These are phyloP conservation scores for Antrodiella citrinella DNA, from an alignment of 768 basidiomycete genomes.

Conservation along the genomic window DNA sequence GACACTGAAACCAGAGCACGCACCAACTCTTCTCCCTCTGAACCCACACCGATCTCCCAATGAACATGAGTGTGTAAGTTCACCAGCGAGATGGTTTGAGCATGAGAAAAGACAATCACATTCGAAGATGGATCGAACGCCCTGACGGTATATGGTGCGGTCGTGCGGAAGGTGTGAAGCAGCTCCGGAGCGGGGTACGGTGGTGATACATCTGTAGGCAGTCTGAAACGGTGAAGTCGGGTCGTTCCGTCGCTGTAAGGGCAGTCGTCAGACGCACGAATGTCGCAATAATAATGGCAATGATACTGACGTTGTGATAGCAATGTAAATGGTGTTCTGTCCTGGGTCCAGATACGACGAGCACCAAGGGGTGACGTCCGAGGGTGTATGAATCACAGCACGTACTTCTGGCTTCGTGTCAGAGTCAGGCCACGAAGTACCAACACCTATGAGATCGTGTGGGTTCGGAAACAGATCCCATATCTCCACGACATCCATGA, in stretches of 20 bases:
- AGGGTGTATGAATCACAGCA: neutral
- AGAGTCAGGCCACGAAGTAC: neutral
- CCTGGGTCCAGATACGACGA: constrained; percentile 11
- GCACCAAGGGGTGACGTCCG: neutral
- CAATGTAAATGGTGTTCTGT: constrained; percentile 11
- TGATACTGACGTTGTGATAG: constrained; percentile 17
- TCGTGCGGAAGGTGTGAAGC: constrained; percentile 1
- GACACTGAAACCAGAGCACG: constrained; percentile 6
- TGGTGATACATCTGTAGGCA: constrained; percentile 4
- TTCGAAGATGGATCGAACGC: constrained; percentile 26
- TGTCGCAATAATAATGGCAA: neutral
- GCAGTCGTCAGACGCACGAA: neutral
- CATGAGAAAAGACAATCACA: constrained; percentile 26
- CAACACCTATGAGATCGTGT: too few species aligned
- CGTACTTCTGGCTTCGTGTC: neutral
- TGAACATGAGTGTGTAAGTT: constrained; percentile 26
- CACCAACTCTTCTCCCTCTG: constrained; percentile 27
- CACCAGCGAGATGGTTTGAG: constrained; percentile 28
- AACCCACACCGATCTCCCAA: constrained; percentile 15
- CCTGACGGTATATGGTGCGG: constrained; percentile 22
- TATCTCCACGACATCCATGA: constrained; percentile 34
- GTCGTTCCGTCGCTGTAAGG: neutral
- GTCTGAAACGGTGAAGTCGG: neutral
- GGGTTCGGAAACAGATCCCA: constrained; percentile 27
- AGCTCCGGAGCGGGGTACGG: neutral